phyloP scores from a whole-genome alignment of 345 rosid species.

The Pugionium cornutum region DNA sequence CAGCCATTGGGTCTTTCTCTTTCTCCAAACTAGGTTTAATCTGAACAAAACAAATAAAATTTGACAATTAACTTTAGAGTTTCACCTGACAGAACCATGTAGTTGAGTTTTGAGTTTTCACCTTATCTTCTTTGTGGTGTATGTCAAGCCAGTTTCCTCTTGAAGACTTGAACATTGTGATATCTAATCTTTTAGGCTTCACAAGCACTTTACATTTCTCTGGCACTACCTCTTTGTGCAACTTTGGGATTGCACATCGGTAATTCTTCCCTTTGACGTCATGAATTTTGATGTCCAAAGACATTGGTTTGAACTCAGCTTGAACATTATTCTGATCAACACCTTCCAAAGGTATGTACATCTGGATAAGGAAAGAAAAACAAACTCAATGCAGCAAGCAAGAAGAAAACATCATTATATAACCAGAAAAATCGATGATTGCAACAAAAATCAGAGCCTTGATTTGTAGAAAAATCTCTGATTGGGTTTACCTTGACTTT shows the following conservation, averaged over 20 bases:
- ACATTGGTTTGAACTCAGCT: conserved; percentile 64
- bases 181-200: conserved; percentile 68
- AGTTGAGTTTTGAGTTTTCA: conserved; percentile 28
- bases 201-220: conserved; percentile 75
- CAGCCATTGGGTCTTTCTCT: conserved; percentile 93
- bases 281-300: conserved; percentile 74
- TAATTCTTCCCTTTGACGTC: conserved; percentile 83
- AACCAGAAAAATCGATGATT: not conserved
- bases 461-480: not conserved
- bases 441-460: too few relatives aligned
- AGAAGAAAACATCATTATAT: not conserved
- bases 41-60: conserved; percentile 38
- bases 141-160: conserved; percentile 90
- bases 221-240: conserved; percentile 76
- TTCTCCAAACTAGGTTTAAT: conserved; percentile 79
- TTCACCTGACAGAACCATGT: not conserved
- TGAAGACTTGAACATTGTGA: conserved; percentile 71
- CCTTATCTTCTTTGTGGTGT: conserved; percentile 91
- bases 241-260: conserved; percentile 63
- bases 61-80: not conserved
- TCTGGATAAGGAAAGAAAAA: conserved; percentile 36
- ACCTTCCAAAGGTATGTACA: conserved; percentile 79
- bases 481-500: conserved; percentile 74
- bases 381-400: not conserved
- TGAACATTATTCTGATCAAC: conserved; percentile 69